A percentile compares a stretch with the other conserved stretches of the same genome.
These are phyloP conservation scores for Fistulifera solaris DNA, from an alignment of 108 stramenopile genomes.

Conservation along the genomic window DNA sequence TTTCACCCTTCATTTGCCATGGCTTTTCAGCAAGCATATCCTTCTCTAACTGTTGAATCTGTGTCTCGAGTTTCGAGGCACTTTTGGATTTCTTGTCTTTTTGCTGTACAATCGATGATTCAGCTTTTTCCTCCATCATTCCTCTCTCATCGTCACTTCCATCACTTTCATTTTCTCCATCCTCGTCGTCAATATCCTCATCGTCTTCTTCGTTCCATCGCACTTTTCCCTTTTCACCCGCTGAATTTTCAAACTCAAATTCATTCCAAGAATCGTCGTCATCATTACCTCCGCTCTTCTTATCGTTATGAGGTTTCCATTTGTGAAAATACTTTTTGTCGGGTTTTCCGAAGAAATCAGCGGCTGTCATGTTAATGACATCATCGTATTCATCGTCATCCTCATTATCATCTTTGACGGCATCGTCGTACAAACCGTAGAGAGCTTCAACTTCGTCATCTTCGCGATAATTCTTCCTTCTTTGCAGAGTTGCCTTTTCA, in stretches of 20 bases:
- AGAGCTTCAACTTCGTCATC: slow-evolving; percentile 80
- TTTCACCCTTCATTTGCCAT: slow-evolving; percentile 94
- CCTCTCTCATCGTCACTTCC: slow-evolving; percentile 24
- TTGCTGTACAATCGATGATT: background rate
- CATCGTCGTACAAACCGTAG: slow-evolving; percentile 52
- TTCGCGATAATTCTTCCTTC: slow-evolving; percentile 67
- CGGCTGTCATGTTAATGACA: slow-evolving; percentile 70
- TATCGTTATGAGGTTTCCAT: slow-evolving; percentile 20
- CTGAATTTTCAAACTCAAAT: slow-evolving; percentile 59
- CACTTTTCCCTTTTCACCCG: background rate
- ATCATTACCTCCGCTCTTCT: slow-evolving; percentile 19
- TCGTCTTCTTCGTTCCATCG: slow-evolving; percentile 12
- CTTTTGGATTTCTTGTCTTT: slow-evolving; percentile 28
- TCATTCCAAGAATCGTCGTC: slow-evolving; percentile 79
- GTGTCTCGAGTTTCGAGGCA: slow-evolving; percentile 49
- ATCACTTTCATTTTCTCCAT: slow-evolving; percentile 25
- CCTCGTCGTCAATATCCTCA: slow-evolving; percentile 11
- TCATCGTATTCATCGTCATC: slow-evolving; percentile 40
- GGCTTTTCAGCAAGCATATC: slow-evolving; percentile 93
- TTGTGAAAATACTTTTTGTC: slow-evolving; percentile 40
- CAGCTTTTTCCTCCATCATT: slow-evolving; percentile 8
- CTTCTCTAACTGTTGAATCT: slow-evolving; percentile 82
- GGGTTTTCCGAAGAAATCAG: slow-evolving; percentile 76
- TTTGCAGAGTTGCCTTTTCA: slow-evolving; percentile 14
- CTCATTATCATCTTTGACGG: slow-evolving; percentile 28